Base-by-base conservation (phyloP, 2,329 filamentous ascomycete genomes). In the Phialocephala sp. region DNA sequence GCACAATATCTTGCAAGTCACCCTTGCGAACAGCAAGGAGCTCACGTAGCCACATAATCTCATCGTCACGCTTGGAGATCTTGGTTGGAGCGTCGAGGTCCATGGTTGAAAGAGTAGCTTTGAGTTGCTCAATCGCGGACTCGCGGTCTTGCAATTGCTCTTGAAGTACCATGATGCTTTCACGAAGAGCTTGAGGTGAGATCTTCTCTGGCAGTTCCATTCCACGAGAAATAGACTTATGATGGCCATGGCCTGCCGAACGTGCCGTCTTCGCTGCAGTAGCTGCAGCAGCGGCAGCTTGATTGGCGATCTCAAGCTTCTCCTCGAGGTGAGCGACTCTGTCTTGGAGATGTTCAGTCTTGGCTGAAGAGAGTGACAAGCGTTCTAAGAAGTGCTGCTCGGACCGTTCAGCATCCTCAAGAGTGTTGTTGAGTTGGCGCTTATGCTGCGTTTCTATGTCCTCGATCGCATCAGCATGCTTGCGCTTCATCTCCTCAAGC, bases 131-230 rank as follows among this genome's bases (percentile, higher is more conserved):
- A 71, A 98, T 97, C 45, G 88, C 89, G 66, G 90, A 86, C 80
- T 99, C 95, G 61, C 95, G 93, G 72, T 95, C 93, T 77, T 98
- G 95, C 8, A 99, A 85, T 78, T 99, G 95, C 78, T 98, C 94
- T 79, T 99, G 95, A 32, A 99, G 84, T 20, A 97, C 95, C 79
- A 97, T 89, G 75, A 99, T 97, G 0, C 94, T 97, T 79, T 99
- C 95, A 36, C 95, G 91, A 37, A 99, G 86, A 8, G 95, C 95
- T 79, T 98, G 94, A 0, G 94, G 92, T 2, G 94, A 97, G 65
- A 97, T 92, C 83, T 91, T 97, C 77, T 95, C 93, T 0, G 92
- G 91, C 4, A 89, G 79, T 24, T 85, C 84, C 66, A 81, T 77
- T 20, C 75, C 75, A 47, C 81, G 79, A n/a, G 79, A 77, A 36